A percentile compares a stretch with the other conserved stretches of the same genome.
These are phyloP conservation scores for Verticillium isaacii DNA, from an alignment of 2,329 filamentous ascomycete genomes.

Conservation along the genomic window DNA sequence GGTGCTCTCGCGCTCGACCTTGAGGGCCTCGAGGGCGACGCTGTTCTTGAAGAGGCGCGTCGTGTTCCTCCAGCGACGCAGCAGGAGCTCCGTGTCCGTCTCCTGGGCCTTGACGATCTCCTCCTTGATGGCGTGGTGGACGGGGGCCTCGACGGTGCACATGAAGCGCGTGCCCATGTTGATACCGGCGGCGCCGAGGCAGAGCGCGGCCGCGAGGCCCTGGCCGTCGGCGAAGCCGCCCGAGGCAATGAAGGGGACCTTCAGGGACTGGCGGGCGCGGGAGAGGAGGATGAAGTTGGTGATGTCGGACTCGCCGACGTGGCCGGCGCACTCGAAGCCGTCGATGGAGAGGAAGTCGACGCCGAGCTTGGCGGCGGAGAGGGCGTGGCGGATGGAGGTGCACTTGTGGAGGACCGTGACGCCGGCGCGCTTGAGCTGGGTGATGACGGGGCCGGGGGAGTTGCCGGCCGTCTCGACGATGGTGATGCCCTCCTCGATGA, in stretches of 20 bases:
- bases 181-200: conserved; percentile 85
- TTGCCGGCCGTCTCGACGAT: conserved; percentile 94
- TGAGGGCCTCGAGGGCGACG: conserved; percentile 72
- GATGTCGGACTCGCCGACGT: conserved; percentile 83
- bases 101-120: conserved; percentile 84
- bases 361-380: conserved; percentile 86
- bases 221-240: conserved; percentile 95
- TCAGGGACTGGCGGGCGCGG: conserved; percentile 76
- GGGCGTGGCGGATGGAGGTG: conserved; percentile 90
- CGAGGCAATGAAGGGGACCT: conserved; percentile 88
- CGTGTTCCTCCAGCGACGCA: conserved; percentile 92
- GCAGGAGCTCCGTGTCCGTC: conserved; percentile 83
- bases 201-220: conserved; percentile 84
- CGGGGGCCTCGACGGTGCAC: conserved; percentile 88
- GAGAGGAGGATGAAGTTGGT: conserved; percentile 87
- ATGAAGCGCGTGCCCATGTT: conserved; percentile 99
- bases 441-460: conserved; percentile 82
- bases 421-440: conserved; percentile 75
- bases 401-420: conserved; percentile 92
- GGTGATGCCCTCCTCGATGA: conserved; percentile 87
- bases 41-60: conserved; percentile 86
- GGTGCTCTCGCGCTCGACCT: conserved; percentile 76
- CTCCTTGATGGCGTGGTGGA: conserved; percentile 91
- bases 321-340: conserved; percentile 92
- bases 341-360: conserved; percentile 97